Evolutionary conservation across 1,139 yeast species (phyloP).

Genomic region (Petasospora rhodanensis): DNA sequence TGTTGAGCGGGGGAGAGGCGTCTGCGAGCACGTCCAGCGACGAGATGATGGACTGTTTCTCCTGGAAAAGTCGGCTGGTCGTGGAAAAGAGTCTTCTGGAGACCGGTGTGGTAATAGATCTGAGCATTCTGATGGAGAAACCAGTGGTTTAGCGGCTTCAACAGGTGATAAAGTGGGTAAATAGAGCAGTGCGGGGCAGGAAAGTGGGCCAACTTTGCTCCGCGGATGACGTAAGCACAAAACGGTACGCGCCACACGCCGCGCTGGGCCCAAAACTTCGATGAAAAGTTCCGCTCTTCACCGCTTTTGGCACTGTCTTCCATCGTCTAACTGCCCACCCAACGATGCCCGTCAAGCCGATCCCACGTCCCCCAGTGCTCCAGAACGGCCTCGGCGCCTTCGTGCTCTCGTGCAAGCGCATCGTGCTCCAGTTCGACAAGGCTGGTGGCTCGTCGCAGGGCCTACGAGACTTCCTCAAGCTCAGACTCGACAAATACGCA

Average conservation of each 20-base stretch:
- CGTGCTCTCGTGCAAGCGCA: constrained; percentile 34
- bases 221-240: too few relatives aligned
- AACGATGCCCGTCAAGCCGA: constrained; percentile 29
- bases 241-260: constrained; percentile 1
- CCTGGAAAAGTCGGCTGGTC: constrained; percentile 1
- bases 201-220: too few relatives aligned
- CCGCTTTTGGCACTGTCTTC: not conserved
- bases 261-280: not conserved
- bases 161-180: too few relatives aligned
- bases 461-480: constrained; percentile 56
- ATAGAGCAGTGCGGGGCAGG: too few relatives aligned
- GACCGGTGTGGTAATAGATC: not conserved
- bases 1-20: constrained; percentile 34
- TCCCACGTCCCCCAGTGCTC: constrained; percentile 39
- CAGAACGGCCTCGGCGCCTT: constrained; percentile 51
- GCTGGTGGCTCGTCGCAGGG: constrained; percentile 91
- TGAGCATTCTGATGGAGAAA: too few relatives aligned
- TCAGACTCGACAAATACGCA: constrained; percentile 56
- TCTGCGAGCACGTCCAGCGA: constrained; percentile 35
- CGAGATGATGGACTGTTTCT: constrained; percentile 24
- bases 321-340: not conserved
- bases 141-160: too few relatives aligned
- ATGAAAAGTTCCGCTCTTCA: not conserved
- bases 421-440: constrained; percentile 23
- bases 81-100: not conserved